These are phyloP conservation scores for Plectosphaerella cucumerina DNA, from an alignment of 2,329 filamentous ascomycete genomes.

Conservation along the genomic window DNA sequence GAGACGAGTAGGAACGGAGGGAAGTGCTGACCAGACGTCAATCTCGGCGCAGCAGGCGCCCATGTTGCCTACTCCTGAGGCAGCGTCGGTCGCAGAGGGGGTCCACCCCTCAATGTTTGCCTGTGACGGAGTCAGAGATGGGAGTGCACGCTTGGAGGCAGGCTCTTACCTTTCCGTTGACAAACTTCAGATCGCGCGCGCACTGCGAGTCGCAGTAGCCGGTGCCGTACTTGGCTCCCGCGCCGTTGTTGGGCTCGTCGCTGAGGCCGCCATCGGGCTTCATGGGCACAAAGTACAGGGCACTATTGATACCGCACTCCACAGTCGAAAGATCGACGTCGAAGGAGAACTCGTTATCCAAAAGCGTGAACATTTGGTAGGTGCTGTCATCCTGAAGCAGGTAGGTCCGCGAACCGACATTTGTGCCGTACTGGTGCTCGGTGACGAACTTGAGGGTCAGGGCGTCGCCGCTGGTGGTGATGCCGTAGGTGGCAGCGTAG, in stretches of 20 bases:
- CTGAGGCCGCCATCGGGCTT: slow-evolving; percentile 47
- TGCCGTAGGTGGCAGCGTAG: slow-evolving; percentile 41
- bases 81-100: slow-evolving; percentile 43
- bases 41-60: slow-evolving; percentile 58
- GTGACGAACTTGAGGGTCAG: slow-evolving; percentile 50
- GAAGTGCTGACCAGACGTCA: slow-evolving; percentile 47
- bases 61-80: slow-evolving; percentile 43
- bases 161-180: slow-evolving; percentile 39
- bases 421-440: slow-evolving; percentile 36
- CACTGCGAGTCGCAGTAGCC: slow-evolving; percentile 52
- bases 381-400: slow-evolving; percentile 50
- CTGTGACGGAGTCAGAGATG: slow-evolving; percentile 12
- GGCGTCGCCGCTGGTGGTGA: slow-evolving; percentile 40
- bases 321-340: slow-evolving; percentile 62
- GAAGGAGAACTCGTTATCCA: slow-evolving; percentile 61
- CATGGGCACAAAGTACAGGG: slow-evolving; percentile 58
- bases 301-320: slow-evolving; percentile 62
- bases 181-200: slow-evolving; percentile 46
- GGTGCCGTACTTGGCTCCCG: slow-evolving; percentile 51
- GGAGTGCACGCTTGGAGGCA: background rate
- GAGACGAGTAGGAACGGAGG: background rate
- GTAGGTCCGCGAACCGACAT: slow-evolving; percentile 51
- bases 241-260: slow-evolving; percentile 42
- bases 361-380: slow-evolving; percentile 58
- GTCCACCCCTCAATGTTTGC: slow-evolving; percentile 45